A percentile compares a stretch with the other conserved stretches of the same genome.
Conservation (phyloP, 441 rosid genomes). For the Populus trichocarpa region DNA sequence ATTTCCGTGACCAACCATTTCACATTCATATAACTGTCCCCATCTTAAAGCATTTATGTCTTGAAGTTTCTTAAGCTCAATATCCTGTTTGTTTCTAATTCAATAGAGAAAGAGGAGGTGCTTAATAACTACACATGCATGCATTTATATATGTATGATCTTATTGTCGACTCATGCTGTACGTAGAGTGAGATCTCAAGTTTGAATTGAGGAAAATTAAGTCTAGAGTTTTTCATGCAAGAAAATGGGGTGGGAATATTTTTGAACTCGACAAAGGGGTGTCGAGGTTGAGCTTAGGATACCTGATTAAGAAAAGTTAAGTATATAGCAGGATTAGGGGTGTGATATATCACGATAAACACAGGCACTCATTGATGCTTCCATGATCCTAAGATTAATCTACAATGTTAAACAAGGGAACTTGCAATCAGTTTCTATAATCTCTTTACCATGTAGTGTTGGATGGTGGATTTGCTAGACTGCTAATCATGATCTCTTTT, state of each 20-base stretch:
- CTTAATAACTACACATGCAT: too few species aligned
- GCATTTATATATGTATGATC: too few species aligned
- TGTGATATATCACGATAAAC: conserved; percentile 25
- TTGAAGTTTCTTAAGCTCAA: too few species aligned
- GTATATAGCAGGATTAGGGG: conserved; percentile 16
- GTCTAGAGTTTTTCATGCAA: too few species aligned
- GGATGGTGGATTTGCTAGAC: conserved; percentile 3
- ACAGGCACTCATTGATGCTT: conserved; percentile 30
- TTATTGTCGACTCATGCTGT: too few species aligned
- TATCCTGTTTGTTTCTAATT: too few species aligned
- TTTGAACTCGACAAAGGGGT: background rate
- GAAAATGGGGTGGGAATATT: background rate
- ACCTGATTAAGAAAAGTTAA: background rate
- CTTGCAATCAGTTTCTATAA: conserved; percentile 6
- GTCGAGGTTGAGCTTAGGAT: conserved; percentile 8
- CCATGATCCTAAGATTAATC: conserved; percentile 9
- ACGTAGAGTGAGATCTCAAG: too few species aligned
- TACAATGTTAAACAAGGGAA: too few species aligned
- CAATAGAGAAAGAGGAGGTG: too few species aligned
- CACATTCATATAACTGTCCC: background rate
- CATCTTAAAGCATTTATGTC: background rate
- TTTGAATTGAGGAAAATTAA: background rate
- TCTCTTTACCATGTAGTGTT: conserved; percentile 10
- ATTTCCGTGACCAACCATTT: background rate
- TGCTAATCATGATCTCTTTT: conserved; percentile 16